These are phyloP conservation scores for Bromus sterilis DNA, from an alignment of 176 grass and related monocot species.

Conservation along the genomic window DNA sequence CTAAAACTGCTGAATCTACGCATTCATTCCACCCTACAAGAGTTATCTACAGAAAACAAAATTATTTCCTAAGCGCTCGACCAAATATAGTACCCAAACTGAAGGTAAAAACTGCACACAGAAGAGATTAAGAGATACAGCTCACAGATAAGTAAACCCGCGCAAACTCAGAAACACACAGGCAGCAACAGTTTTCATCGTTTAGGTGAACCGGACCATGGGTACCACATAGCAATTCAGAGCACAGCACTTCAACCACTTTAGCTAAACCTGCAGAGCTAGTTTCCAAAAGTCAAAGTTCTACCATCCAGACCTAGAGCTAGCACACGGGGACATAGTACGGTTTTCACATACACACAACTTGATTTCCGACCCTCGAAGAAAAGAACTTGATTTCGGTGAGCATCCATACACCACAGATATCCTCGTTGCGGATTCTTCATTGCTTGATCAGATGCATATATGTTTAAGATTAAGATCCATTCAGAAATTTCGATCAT, in stretches of 20 bases:
- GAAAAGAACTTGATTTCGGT: not conserved
- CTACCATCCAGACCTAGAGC: not conserved
- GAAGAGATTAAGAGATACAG: not conserved
- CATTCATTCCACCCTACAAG: no score
- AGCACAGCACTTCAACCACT: constrained; percentile 13
- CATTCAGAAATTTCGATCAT: not conserved
- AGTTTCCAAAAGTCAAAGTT: not conserved
- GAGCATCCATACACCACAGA: not conserved
- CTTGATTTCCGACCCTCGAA: not conserved
- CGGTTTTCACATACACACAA: constrained; percentile 3
- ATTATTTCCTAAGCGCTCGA: no score
- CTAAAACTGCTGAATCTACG: no score
- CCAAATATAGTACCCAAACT: no score
- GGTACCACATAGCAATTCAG: not conserved
- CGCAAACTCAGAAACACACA: not conserved
- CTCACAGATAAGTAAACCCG: not conserved
- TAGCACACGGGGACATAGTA: not conserved
- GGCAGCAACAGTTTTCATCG: not conserved
- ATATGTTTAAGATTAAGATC: not conserved
- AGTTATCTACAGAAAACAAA: no score
- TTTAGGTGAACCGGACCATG: not conserved
- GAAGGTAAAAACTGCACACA: not conserved
- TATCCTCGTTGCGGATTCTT: not conserved
- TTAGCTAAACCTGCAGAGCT: not conserved
- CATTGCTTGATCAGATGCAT: not conserved